Evolutionary conservation across 1,284 basidiomycete genomes (phyloP), one percentile per base, ranked within the genome.

Genomic region (Ustilago shanxiensis): DNA sequence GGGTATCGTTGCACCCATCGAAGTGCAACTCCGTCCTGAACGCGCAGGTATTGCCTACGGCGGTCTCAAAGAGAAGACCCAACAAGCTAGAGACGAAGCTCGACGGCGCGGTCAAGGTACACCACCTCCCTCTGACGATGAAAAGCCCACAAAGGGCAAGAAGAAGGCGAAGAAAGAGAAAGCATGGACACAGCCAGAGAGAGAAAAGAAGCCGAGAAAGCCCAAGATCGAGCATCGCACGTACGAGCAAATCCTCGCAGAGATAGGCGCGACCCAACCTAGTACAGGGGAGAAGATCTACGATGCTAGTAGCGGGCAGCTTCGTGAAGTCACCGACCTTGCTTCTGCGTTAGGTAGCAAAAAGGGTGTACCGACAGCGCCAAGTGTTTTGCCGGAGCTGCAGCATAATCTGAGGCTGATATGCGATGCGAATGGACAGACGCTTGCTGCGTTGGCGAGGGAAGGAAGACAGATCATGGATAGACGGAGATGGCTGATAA

Each of bases 361-460:
- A 16, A 69, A 75, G 16, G 72, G 65, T 2, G 49, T 65, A 24
- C 71, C 65, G 2, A 60, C 68, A 11, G 53, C 61, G 3, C 70
- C 70, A 13, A 49, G 47, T 26, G 47, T 49, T 8, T 90, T 99
- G 73, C 95, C 96, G 0, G 97, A 99, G 88, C 91, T 99, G 20
- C 91, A 95, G 37, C 95, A 99, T 85, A 99, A 99, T 85, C 87
- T 99, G 28, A 90, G 92, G 7, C 89, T 98, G 49, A 93, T 99
- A 50, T 89, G 91, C 2, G 93, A 95, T 52, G 89, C 91, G 1
- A 92, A 93, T 76, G 93, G 93, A 75, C 90, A 89, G 28, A 93
- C 95, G 65, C 89, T 99, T 1, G 91, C 93, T 55, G 93, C 93
- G 14, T 90, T 99, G 20, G 95, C 95, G 1, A 90, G 91, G 24